Evolutionary conservation across 1,284 basidiomycete species (phyloP).

Genomic region (Sporisorium graminicola): DNA sequence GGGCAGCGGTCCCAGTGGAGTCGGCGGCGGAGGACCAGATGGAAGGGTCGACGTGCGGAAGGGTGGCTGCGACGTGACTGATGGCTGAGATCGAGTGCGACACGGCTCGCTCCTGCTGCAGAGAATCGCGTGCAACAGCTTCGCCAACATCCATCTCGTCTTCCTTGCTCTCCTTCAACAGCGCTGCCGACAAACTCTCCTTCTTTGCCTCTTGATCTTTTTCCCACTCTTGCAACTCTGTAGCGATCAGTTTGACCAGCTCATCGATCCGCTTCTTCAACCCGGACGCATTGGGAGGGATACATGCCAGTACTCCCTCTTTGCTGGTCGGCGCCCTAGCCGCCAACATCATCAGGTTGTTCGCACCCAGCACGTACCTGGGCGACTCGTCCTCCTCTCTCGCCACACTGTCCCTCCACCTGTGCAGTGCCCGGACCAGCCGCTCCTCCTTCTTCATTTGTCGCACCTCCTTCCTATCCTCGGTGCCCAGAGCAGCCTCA

Average conservation of each 20-base stretch:
- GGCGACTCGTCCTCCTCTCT: conserved; percentile 89
- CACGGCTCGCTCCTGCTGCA: not conserved
- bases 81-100: conserved; percentile 30
- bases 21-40: conserved; percentile 19
- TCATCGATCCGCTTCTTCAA: conserved; percentile 55
- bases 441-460: conserved; percentile 70
- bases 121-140: conserved; percentile 8
- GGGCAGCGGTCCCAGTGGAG: not conserved
- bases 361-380: conserved; percentile 68
- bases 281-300: conserved; percentile 40
- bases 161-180: conserved; percentile 10
- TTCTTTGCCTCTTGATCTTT: conserved; percentile 20
- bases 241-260: conserved; percentile 46
- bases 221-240: conserved; percentile 49
- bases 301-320: conserved; percentile 43
- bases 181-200: conserved; percentile 8
- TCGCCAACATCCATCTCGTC: conserved; percentile 35
- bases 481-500: conserved; percentile 57
- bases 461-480: conserved; percentile 39
- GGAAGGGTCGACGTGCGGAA: conserved; percentile 17
- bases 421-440: conserved; percentile 81
- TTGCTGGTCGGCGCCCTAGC: conserved; percentile 54
- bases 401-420: conserved; percentile 86
- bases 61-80: conserved; percentile 14
- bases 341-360: conserved; percentile 57